phyloP scores from a whole-genome alignment of 345 rosid genomes.

The Acer negundo region DNA sequence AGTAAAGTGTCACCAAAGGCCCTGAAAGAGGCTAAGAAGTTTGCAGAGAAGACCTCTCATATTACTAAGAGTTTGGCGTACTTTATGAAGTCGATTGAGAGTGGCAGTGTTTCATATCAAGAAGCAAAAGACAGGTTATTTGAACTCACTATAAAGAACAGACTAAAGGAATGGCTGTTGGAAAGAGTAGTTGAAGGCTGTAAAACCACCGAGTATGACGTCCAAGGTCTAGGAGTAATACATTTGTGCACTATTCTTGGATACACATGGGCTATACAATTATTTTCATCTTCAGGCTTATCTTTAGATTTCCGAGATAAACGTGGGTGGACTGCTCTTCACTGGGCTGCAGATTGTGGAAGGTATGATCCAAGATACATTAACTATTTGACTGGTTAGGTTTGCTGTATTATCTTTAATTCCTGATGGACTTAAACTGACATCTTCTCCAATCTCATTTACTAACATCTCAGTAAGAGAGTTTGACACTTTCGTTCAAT shows the following conservation, averaged over 20 bases:
- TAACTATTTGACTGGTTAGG: background rate
- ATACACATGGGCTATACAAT: constrained; percentile 79
- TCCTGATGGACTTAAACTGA: background rate
- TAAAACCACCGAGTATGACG: constrained; percentile 61
- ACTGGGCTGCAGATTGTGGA: constrained; percentile 94
- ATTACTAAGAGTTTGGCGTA: constrained; percentile 67
- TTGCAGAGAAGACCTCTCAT: constrained; percentile 48
- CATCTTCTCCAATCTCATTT: background rate
- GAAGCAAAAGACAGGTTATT: constrained; percentile 70
- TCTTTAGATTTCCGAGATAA: constrained; percentile 88
- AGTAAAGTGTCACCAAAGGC: constrained; percentile 47
- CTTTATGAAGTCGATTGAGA: constrained; percentile 63
- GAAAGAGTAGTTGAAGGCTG: constrained; percentile 74
- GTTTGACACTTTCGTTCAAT: background rate
- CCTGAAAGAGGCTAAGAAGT: constrained; percentile 67
- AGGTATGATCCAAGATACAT: constrained; percentile 42
- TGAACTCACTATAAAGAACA: constrained; percentile 72
- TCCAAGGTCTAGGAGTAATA: constrained; percentile 80
- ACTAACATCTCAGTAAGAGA: background rate
- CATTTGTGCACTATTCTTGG: constrained; percentile 91
- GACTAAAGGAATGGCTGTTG: constrained; percentile 81
- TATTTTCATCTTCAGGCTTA: constrained; percentile 74
- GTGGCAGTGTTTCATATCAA: constrained; percentile 40
- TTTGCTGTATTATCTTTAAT: background rate
- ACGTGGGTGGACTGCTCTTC: constrained; percentile 97